Evolutionary conservation across 805 yeast genomes (phyloP), one percentile per base, ranked within the genome.

Genomic region (Peterozyma xylosa): DNA sequence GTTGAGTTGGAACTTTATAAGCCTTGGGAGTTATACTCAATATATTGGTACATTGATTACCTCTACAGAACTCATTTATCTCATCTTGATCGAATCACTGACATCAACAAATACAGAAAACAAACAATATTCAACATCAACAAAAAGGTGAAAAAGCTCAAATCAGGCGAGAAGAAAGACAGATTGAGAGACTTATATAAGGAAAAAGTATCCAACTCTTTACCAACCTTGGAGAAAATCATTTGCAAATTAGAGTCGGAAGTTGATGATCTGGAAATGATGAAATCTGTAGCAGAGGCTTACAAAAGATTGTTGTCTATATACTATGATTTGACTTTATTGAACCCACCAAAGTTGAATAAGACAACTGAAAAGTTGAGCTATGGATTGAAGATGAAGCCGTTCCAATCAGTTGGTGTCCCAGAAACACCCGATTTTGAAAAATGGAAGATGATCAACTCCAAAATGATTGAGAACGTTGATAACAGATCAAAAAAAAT

Each of bases 331-430:
- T 38, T 47, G 16, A 30, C 33, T 10, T 33, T 62, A 30, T 45
- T 60, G 29, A 49, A 53, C 16, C 49, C 57, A 9, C 66, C 68
- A 1, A 57, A 56, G 38, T 44, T 50, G 29, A 49, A 55, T 47
- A 56, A 52, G 42, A 58, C 52, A 10, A 45, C 60, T 2, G 63
- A 58, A 48, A 63, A 63, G 38, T 49, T 66, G 33, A 56, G 74
- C 14, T 80, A 72, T 55, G 63, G 71, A 9, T 63, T 88, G 38
- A 74, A 95, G 51, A 72, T 87, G 74, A 88, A 87, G 58, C 80
- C 93, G 3, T 86, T 84, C 65, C 75, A 82, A 17, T 74, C 88
- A 0, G 82, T 89, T 16, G 96, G 95, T 0, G 78, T 79, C 10
- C 96, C 96, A 1, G 72, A 70, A 29, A 53, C 77, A 36, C 89